These are phyloP conservation scores for Asterophora lycoperdoides DNA, from an alignment of 768 basidiomycete genomes.

Conservation along the genomic window DNA sequence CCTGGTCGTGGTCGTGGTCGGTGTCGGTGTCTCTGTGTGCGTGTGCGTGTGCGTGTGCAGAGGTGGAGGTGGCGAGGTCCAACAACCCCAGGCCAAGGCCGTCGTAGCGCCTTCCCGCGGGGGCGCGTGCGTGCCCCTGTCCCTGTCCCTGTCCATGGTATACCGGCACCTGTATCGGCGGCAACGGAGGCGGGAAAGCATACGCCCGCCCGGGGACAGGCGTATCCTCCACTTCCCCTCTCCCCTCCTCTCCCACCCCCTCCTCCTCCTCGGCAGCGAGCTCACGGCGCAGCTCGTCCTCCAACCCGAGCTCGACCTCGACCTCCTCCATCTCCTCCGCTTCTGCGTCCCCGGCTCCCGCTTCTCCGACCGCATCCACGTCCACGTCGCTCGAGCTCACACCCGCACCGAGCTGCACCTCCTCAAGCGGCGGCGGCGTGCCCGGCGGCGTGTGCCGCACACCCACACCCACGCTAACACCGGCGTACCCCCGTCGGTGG, in stretches of 20 bases:
- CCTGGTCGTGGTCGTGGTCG: too few species aligned
- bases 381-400: too few species aligned
- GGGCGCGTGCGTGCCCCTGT: too few species aligned
- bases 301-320: background rate
- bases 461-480: slow-evolving; percentile 10
- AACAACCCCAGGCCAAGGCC: too few species aligned
- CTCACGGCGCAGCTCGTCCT: background rate
- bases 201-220: slow-evolving; percentile 29
- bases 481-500: slow-evolving; percentile 51
- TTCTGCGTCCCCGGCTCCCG: too few species aligned
- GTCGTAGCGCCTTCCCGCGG: too few species aligned
- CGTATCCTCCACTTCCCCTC: slow-evolving; percentile 15
- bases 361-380: too few species aligned
- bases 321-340: background rate
- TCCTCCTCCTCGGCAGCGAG: background rate
- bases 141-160: background rate
- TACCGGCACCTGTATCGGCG: too few species aligned
- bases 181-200: slow-evolving; percentile 34
- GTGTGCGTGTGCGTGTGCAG: too few species aligned
- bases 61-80: too few species aligned
- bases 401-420: too few species aligned
- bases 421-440: slow-evolving; percentile 33
- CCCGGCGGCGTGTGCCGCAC: slow-evolving; percentile 48
- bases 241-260: background rate
- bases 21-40: too few species aligned